These are phyloP conservation scores for Hippophae rhamnoides DNA, from an alignment of 306 rosid species.

Conservation along the genomic window DNA sequence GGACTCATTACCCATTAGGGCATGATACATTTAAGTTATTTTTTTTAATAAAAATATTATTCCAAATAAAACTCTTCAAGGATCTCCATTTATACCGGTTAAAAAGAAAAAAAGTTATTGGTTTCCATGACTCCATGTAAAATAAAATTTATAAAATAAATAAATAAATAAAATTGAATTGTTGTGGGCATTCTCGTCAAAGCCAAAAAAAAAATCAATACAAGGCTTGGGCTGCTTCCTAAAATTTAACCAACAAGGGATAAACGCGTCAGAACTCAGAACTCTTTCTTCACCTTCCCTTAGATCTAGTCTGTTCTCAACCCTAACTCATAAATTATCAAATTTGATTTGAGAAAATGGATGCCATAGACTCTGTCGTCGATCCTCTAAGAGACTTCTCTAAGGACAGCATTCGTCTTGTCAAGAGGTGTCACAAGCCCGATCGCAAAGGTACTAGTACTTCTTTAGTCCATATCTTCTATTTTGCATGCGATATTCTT, in stretches of 20 bases:
- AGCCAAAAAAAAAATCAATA: not conserved
- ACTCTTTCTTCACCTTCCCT: not conserved
- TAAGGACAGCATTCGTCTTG: slow-evolving; percentile 47
- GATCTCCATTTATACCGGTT: not conserved
- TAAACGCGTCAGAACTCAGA: not conserved
- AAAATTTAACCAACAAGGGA: not conserved
- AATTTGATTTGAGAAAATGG: slow-evolving; percentile 28
- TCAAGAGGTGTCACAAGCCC: slow-evolving; percentile 50
- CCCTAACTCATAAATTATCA: not conserved
- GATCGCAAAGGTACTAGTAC: slow-evolving; percentile 34
- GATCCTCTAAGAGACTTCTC: slow-evolving; percentile 53
- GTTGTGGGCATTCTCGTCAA: not conserved
- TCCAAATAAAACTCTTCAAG: too few species aligned
- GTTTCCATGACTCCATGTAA: not conserved
- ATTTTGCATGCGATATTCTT: not conserved
- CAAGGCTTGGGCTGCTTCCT: not conserved
- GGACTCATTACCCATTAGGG: too few species aligned
- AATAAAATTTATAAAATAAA: too few species aligned
- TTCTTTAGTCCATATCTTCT: not conserved
- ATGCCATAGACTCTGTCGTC: slow-evolving; percentile 39
- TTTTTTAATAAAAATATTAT: too few species aligned
- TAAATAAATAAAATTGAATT: not conserved
- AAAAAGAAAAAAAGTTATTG: not conserved
- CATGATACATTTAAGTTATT: too few species aligned
- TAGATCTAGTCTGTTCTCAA: not conserved